Percentiles rank a stretch among this genome's conserved stretches.
These are phyloP conservation scores for Collybia mongolica DNA, from an alignment of 768 basidiomycete species.

Conservation along the genomic window DNA sequence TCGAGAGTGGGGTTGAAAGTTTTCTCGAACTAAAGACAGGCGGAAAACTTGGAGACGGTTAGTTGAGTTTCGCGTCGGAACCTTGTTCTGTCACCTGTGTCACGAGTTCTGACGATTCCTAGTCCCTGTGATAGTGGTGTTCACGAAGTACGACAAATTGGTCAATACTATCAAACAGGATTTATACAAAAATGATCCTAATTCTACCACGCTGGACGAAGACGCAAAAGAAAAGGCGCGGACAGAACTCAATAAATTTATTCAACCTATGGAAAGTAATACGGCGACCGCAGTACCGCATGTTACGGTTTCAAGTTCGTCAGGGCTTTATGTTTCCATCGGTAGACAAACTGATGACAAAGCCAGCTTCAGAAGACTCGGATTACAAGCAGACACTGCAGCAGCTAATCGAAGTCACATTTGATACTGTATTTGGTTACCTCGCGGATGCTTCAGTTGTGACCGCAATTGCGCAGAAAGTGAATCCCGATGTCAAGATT, in stretches of 20 bases:
- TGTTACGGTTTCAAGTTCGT: constrained; percentile 11
- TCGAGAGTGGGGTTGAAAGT: constrained; percentile 23
- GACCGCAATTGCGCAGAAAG: constrained; percentile 22
- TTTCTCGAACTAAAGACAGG: constrained; percentile 17
- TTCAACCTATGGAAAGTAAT: constrained; percentile 7
- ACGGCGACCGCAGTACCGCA: constrained; percentile 5
- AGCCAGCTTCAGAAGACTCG: constrained; percentile 1
- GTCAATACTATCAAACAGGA: constrained; percentile 5
- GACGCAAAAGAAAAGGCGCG: neutral
- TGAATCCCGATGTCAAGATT: constrained; percentile 18
- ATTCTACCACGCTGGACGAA: too few relatives aligned
- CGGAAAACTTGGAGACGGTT: constrained; percentile 13
- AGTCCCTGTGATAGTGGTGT: constrained; percentile 31
- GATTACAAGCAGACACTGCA: constrained; percentile 7
- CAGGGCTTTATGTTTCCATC: neutral
- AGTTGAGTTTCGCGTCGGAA: too few relatives aligned
- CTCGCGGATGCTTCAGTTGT: constrained; percentile 15
- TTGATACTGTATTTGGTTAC: constrained; percentile 11
- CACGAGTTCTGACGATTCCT: neutral
- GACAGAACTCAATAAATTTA: neutral
- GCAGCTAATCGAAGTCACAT: constrained; percentile 10
- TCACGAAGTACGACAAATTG: constrained; percentile 31
- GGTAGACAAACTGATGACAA: neutral
- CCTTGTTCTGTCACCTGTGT: neutral
- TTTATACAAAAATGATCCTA: neutral